Base-by-base conservation (phyloP, 805 yeast genomes). In the Wickerhamomyces kurtzmanii region DNA sequence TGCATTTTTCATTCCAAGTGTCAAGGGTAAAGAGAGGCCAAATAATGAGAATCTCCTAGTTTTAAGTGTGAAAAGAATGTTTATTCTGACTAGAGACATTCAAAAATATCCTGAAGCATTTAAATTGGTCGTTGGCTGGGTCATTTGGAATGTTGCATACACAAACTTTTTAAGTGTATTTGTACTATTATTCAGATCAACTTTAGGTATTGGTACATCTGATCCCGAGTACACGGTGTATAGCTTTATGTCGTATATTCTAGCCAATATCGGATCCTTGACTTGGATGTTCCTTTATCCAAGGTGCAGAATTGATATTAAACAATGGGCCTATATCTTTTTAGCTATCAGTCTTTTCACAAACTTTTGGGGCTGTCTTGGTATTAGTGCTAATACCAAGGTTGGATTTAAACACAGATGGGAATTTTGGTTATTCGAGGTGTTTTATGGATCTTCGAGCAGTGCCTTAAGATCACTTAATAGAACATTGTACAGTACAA, bases 351-450 rank as follows among this genome's bases (percentile, higher is more conserved):
- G 56, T 5, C 22, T 52, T 4, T 49, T 56, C 19, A 33, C 57
- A 2, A 58, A 59, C 31, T 49, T 60, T 23, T 59, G 63, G 64
- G 62, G 59, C 1, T 46, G 56, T 27, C 28, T 59, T 6, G 65
- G 65, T 1, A 50, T 57, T 3, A 48, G 45, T 20, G 9, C 25
- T 4, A 20, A 31, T 5, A 34, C 49, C 1, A 33, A 24, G n/a
- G 43, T 59, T 22, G 65, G 66, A 1, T 59, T 57, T 45, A 58
- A 59, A 31, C 50, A 53, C 27, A 30, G 65, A 16, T 55, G 63
- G 61, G 65, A 61, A 34, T 60, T 60, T 29, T 61, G 66, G 66
- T 15, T 50, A 0, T 53, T 58, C 35, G 63, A 57, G 25, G 52
- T 58, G 1, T 34, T 59, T n/a, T 55, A 53, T 29, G 45, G 58